Base-by-base conservation (phyloP, 2,329 filamentous ascomycete species). In the Colletotrichum sp. region DNA sequence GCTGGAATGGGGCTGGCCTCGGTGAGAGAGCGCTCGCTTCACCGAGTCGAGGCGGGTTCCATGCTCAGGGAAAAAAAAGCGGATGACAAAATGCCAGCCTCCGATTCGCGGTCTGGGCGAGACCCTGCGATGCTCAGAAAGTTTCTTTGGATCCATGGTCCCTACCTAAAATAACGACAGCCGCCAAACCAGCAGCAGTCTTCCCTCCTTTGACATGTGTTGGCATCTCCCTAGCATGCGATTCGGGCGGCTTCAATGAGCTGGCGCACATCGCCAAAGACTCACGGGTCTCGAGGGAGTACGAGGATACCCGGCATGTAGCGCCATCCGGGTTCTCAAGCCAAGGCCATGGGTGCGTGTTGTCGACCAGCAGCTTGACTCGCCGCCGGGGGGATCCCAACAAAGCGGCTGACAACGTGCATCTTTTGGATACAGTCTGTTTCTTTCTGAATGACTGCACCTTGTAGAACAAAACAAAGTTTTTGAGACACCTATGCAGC, bases 171-270 rank as follows among this genome's bases (percentile, higher is more conserved):
- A 54, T 51, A 54, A 66, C 34, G 21, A 73, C 59, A 21, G 18
- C 62, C 31, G 57, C 24, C 18, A 58, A 64, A 67, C 58, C 66
- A 64, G 12, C 66, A 27, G 57, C 21, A 24, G 7, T 59, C 24
- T 31, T 33, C 29, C 57, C 15, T 59, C 15, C 55, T 47, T 72
- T 72, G 54, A 62, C 54, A n/a, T 73, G 70, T 38, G 54, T 58
- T 34, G 58, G 21, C 67, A 61, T 47, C 55, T 61, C 12, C 59
- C 36, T 58, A 47, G 34, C n/a, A 38, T 27, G 95, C 91, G 76
- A 93, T 94, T 83, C 98, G 95, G 0, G 95, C 94, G 2, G 95
- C 92, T 82, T 98, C 96, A 78, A 97, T 98, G 24, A 97, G 83
- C 65, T 89, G 86, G 43, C 87, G 81, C 78, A 87, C 47, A 27